These are phyloP conservation scores for Hysterium pulicare DNA, from an alignment of 2,329 filamentous ascomycete species.

Conservation along the genomic window DNA sequence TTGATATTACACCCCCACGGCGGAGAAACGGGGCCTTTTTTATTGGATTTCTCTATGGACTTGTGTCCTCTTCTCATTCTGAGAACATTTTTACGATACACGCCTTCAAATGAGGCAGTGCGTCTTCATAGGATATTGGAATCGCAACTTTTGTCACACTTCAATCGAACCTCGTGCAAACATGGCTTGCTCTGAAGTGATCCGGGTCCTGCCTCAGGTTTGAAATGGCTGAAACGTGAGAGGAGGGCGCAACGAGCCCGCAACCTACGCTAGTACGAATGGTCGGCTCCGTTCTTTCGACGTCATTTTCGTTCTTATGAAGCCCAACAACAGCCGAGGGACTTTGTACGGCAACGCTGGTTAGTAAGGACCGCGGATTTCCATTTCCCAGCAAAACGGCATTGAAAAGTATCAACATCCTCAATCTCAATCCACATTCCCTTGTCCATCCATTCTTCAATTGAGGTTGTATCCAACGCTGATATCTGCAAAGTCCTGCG, in stretches of 20 bases:
- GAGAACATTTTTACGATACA: conserved; percentile 27
- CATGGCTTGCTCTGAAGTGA: too few species aligned
- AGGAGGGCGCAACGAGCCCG: conserved; percentile 2
- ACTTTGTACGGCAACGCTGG: background rate
- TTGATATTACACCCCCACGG: conserved; percentile 19
- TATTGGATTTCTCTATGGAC: conserved; percentile 23
- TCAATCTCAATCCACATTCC: background rate
- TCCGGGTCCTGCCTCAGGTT: too few species aligned
- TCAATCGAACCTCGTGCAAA: too few species aligned
- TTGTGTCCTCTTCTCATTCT: conserved; percentile 16
- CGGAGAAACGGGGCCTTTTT: conserved; percentile 17
- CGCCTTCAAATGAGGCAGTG: conserved; percentile 35
- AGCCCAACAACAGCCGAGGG: conserved; percentile 2
- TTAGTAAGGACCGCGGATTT: background rate
- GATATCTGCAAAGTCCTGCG: background rate
- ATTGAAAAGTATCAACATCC: background rate
- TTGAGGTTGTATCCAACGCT: background rate
- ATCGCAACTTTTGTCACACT: conserved; percentile 27
- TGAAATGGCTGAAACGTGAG: conserved; percentile 5
- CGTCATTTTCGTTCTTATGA: conserved; percentile 3
- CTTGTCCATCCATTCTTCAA: conserved; percentile 1
- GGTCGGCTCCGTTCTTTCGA: conserved; percentile 1
- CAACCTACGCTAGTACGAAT: conserved; percentile 6
- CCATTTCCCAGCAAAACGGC: background rate
- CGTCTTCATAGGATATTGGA: conserved; percentile 23